phyloP scores from a whole-genome alignment of 495 filamentous ascomycete genomes.

The Venustampulla echinocandica region DNA sequence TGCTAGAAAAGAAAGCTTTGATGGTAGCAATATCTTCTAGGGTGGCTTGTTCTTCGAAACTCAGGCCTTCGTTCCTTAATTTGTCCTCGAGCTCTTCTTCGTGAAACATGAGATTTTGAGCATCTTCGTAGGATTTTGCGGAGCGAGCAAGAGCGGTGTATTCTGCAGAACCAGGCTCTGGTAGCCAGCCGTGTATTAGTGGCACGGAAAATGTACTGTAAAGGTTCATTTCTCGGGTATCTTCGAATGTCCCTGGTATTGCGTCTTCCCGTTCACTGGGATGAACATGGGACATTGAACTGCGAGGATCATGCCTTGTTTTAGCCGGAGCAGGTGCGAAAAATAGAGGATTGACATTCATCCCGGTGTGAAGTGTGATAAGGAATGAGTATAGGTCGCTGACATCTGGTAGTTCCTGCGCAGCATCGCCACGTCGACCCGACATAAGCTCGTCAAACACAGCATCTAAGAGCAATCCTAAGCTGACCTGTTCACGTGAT shows the following conservation, averaged over 20 bases:
- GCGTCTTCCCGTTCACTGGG: slow-evolving; percentile 35
- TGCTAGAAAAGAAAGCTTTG: slow-evolving; percentile 66
- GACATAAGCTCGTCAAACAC: slow-evolving; percentile 89
- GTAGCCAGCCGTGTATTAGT: slow-evolving; percentile 91
- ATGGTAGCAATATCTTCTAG: slow-evolving; percentile 76
- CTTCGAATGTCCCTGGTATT: slow-evolving; percentile 66
- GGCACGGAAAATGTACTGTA: slow-evolving; percentile 84
- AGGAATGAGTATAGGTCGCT: slow-evolving; percentile 80
- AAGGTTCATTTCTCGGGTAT: slow-evolving; percentile 72
- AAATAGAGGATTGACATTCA: slow-evolving; percentile 95
- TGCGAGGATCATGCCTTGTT: slow-evolving; percentile 34
- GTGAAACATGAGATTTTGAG: slow-evolving; percentile 76
- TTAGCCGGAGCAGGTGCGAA: slow-evolving; percentile 36
- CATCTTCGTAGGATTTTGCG: slow-evolving; percentile 79
- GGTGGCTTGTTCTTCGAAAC: slow-evolving; percentile 58
- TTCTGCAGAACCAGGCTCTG: slow-evolving; percentile 49
- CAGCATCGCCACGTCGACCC: slow-evolving; percentile 40
- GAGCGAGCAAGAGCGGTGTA: slow-evolving; percentile 60
- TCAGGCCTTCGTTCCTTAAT: slow-evolving; percentile 43
- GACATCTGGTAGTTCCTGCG: slow-evolving; percentile 65
- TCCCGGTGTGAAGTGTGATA: slow-evolving; percentile 83
- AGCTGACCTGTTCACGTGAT: slow-evolving; percentile 76
- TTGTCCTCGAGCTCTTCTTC: slow-evolving; percentile 84
- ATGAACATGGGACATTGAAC: slow-evolving; percentile 32
- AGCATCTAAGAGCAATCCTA: slow-evolving; percentile 76